These are phyloP conservation scores for Zizania palustris DNA, from an alignment of 202 grass and related monocot genomes.

Conservation along the genomic window DNA sequence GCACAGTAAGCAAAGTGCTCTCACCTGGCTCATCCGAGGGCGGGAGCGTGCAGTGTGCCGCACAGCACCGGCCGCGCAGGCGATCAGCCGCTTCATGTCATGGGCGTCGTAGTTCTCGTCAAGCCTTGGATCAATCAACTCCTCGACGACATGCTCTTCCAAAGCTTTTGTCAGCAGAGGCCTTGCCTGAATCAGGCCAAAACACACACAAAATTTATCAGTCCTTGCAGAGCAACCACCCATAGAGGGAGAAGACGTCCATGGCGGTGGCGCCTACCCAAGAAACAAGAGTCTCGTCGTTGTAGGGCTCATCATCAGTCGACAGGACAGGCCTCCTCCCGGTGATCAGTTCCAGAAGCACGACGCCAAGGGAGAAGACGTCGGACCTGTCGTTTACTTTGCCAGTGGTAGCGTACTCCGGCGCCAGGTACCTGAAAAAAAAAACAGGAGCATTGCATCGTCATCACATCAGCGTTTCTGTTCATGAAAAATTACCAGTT, in stretches of 20 bases:
- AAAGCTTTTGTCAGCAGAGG: slow-evolving; percentile 58
- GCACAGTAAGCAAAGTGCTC: neutral
- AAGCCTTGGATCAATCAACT: slow-evolving; percentile 56
- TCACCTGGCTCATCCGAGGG: slow-evolving; percentile 68
- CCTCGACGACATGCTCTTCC: slow-evolving; percentile 36
- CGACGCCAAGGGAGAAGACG: slow-evolving; percentile 82
- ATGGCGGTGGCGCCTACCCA: too few relatives aligned
- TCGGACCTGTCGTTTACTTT: slow-evolving; percentile 68
- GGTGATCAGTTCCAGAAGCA: slow-evolving; percentile 83
- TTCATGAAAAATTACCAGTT: neutral
- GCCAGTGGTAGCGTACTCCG: slow-evolving; percentile 63
- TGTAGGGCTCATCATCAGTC: slow-evolving; percentile 43
- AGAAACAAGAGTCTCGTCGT: slow-evolving; percentile 55
- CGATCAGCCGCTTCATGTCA: slow-evolving; percentile 69
- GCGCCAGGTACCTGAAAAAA: slow-evolving; percentile 67
- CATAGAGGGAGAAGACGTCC: too few relatives aligned
- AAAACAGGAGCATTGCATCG: neutral
- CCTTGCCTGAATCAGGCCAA: slow-evolving; percentile 53
- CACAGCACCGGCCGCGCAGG: slow-evolving; percentile 69
- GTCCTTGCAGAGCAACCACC: too few relatives aligned
- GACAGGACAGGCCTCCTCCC: slow-evolving; percentile 60
- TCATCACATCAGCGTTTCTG: neutral
- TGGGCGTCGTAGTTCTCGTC: slow-evolving; percentile 50
- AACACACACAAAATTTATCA: neutral
- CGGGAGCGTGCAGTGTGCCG: slow-evolving; percentile 54